These are phyloP conservation scores for Pichia deserticola DNA, from an alignment of 805 yeast species.

Conservation along the genomic window DNA sequence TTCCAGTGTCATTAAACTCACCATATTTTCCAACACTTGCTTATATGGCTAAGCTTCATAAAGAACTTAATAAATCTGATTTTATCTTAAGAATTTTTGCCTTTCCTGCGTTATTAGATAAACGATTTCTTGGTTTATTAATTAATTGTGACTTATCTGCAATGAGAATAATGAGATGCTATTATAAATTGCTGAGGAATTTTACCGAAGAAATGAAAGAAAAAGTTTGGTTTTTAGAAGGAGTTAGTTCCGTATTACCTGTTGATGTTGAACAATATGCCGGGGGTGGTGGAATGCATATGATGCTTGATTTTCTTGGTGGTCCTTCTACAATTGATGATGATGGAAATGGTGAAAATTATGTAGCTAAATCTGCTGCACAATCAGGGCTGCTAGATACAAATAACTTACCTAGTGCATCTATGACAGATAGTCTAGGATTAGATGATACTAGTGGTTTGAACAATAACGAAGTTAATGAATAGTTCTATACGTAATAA, in stretches of 20 bases:
- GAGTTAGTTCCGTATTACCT: conserved; percentile 81
- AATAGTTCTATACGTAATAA: not conserved
- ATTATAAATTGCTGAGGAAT: conserved; percentile 71
- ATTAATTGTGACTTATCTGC: conserved; percentile 84
- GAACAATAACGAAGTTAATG: conserved; percentile 4
- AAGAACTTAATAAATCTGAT: conserved; percentile 77
- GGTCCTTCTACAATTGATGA: conserved; percentile 40
- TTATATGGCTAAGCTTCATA: conserved; percentile 73
- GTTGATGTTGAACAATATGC: conserved; percentile 87
- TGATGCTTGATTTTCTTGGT: conserved; percentile 83
- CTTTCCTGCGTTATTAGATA: conserved; percentile 87
- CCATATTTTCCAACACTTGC: conserved; percentile 87
- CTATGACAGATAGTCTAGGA: conserved; percentile 36
- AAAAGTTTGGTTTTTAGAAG: conserved; percentile 89
- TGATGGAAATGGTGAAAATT: conserved; percentile 31
- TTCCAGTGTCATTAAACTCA: conserved; percentile 75
- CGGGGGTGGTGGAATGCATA: conserved; percentile 88
- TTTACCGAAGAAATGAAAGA: conserved; percentile 85
- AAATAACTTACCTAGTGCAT: conserved; percentile 49
- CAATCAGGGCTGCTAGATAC: conserved; percentile 44
- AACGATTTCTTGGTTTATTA: conserved; percentile 63
- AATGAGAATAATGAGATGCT: conserved; percentile 84
- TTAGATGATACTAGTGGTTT: conserved; percentile 43
- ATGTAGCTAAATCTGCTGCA: conserved; percentile 36
- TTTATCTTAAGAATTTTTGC: conserved; percentile 84